Conservation (phyloP, 1,139 yeast species). For the Zygosaccharomyces sapae region DNA sequence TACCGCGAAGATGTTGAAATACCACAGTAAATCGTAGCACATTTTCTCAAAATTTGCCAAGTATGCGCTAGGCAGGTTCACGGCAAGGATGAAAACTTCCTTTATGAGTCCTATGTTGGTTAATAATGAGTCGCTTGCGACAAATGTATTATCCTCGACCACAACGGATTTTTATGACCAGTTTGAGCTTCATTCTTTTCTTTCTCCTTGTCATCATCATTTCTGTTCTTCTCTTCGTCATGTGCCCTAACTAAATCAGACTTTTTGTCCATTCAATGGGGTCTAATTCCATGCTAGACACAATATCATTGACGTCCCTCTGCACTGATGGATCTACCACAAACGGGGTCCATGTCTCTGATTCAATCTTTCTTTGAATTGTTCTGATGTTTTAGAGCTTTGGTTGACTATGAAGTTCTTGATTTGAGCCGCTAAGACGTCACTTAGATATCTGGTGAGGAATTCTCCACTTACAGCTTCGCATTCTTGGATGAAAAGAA, state of each 20-base stretch:
- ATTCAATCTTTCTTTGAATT: constrained; percentile 51
- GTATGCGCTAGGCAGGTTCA: constrained; percentile 32
- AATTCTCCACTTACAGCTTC: constrained; percentile 78
- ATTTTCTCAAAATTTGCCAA: constrained; percentile 32
- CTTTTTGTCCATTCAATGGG: constrained; percentile 49
- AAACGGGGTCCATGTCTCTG: constrained; percentile 77
- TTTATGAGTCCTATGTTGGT: constrained; percentile 31
- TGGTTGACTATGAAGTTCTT: constrained; percentile 55
- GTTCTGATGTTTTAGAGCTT: constrained; percentile 48
- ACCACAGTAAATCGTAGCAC: constrained; percentile 32
- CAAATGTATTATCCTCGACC: constrained; percentile 42
- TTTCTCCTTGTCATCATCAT: constrained; percentile 4
- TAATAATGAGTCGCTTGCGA: constrained; percentile 38
- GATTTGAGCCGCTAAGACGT: constrained; percentile 63
- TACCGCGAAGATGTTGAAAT: constrained; percentile 34
- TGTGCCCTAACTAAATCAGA: constrained; percentile 34
- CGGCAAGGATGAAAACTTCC: constrained; percentile 34
- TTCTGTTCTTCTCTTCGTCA: constrained; percentile 15
- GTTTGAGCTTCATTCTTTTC: too few relatives aligned
- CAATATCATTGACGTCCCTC: constrained; percentile 49
- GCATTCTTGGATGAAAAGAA: constrained; percentile 74
- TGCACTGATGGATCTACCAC: constrained; percentile 51
- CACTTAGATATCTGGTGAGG: constrained; percentile 59
- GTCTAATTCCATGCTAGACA: constrained; percentile 48
- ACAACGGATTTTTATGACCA: constrained; percentile 42